These are phyloP conservation scores for Pestalotiopsis sp. DNA, from an alignment of 2,329 filamentous ascomycete genomes.

Conservation along the genomic window DNA sequence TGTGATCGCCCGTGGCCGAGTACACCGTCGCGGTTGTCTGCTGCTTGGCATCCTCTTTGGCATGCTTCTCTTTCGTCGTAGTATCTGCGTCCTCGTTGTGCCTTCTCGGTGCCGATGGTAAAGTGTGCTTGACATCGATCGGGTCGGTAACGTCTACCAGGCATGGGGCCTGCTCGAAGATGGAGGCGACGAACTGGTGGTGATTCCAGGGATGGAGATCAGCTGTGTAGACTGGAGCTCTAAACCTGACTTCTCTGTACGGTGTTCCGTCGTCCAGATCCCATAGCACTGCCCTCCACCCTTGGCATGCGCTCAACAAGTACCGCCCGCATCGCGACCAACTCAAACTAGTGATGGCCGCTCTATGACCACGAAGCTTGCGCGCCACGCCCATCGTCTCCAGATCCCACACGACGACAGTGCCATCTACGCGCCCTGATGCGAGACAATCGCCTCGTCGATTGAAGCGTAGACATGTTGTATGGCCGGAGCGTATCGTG, in stretches of 20 bases:
- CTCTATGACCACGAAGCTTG: constrained; percentile 90
- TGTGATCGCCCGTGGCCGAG: constrained; percentile 81
- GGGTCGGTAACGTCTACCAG: constrained; percentile 78
- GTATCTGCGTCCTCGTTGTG: constrained; percentile 71
- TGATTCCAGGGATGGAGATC: constrained; percentile 91
- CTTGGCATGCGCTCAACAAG: constrained; percentile 88
- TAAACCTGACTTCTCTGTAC: constrained; percentile 84
- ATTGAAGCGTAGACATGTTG: constrained; percentile 80
- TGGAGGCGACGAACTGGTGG: constrained; percentile 82
- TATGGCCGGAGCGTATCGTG: constrained; percentile 75
- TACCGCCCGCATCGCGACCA: constrained; percentile 94
- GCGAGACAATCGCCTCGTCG: constrained; percentile 93
- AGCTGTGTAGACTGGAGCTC: constrained; percentile 92
- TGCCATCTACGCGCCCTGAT: constrained; percentile 91
- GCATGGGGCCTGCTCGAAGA: constrained; percentile 91
- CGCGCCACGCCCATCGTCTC: constrained; percentile 96
- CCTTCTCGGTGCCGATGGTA: constrained; percentile 83
- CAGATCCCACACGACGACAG: constrained; percentile 93
- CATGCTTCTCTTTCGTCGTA: constrained; percentile 77
- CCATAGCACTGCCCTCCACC: constrained; percentile 97
- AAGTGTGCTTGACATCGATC: constrained; percentile 71
- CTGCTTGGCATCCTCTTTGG: constrained; percentile 90
- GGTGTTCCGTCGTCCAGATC: constrained; percentile 74
- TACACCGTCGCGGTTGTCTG: constrained; percentile 93
- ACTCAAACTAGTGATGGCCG: constrained; percentile 91